Evolutionary conservation across 179 eudicot genomes (phyloP), one percentile per base, ranked within the genome.

Genomic region (Actinidia polygama): DNA sequence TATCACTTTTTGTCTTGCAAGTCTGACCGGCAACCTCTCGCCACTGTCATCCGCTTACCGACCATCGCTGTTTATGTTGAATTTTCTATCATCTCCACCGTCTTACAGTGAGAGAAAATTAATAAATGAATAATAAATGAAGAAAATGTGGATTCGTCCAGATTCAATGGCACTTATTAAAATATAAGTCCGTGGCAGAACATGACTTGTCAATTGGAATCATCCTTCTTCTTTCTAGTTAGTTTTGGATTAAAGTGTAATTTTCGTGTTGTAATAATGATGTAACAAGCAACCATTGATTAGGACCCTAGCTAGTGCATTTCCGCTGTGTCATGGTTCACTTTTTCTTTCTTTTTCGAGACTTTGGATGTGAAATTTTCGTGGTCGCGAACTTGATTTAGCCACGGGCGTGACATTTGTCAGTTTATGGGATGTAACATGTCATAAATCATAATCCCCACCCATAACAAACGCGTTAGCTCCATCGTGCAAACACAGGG

Each of bases 131-230:
- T 75, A 3, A 44, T 18, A 18, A 15, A 57, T 46, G 44, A 49
- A 72, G 44, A 6, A n/a, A 47, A 75, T 26, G n/a, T 40, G 36
- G 0, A 21, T 40, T 36, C 4, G 82, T 69, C 82, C n/a, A 80
- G 82, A 80, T 80, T 80, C 82, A 80, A 7, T 80, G 82, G 21
- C 55, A 36, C 67, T 59, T 49, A 12, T 73, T 47, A 72, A n/a
- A n/a, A 24, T 66, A 18, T 15, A 30, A 70, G 55, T 57, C 77
- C 63, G 55, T 46, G 26, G 10, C 11, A 14, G 75, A 70, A 69
- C 69, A 80, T 46, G 82, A 80, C 76, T 11, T 5, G 76, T 36
- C 77, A 40, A 55, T 69, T 21, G 55, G 68, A 70, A 36, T 36
- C 53, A 19, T 59, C 14, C 21, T 61, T 15, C 16, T 26, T 61